Conservation (phyloP, 805 yeast species). For the Schwanniomyces yamadae region DNA sequence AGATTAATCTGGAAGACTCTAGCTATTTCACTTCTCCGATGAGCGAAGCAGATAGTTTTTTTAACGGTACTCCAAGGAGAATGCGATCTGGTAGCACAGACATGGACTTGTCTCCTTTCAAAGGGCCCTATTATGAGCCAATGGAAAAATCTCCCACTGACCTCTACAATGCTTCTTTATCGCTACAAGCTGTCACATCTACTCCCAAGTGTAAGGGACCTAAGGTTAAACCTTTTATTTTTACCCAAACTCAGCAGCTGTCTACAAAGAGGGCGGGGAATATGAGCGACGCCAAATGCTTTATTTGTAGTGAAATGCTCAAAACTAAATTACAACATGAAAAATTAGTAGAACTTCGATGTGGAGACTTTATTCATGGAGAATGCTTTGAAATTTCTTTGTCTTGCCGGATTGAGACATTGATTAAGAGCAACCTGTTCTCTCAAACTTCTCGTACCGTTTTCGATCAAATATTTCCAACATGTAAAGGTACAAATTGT, state of each 20-base stretch:
- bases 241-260: slow-evolving; percentile 16
- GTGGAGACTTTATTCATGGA: slow-evolving; percentile 59
- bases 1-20: no score
- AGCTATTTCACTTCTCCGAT: no score
- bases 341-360: slow-evolving; percentile 46
- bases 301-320: slow-evolving; percentile 54
- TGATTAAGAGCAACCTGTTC: slow-evolving; percentile 1
- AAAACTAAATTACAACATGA: slow-evolving; percentile 45
- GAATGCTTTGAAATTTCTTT: slow-evolving; percentile 47
- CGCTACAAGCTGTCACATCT: slow-evolving; percentile 7
- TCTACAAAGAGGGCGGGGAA: slow-evolving; percentile 7
- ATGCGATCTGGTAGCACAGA: no score
- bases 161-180: slow-evolving; percentile 1
- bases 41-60: no score
- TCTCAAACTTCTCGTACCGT: not conserved
- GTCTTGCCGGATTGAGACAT: slow-evolving; percentile 7
- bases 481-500: slow-evolving; percentile 9
- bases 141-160: no score
- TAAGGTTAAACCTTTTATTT: slow-evolving; percentile 22
- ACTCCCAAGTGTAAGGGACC: slow-evolving; percentile 17
- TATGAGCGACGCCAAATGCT: slow-evolving; percentile 26
- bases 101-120: no score
- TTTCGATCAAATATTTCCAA: slow-evolving; percentile 7
- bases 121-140: no score
- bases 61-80: no score